These are phyloP conservation scores for Mucor indicus DNA, from an alignment of 371 early-diverging fungal genomes.

Conservation along the genomic window DNA sequence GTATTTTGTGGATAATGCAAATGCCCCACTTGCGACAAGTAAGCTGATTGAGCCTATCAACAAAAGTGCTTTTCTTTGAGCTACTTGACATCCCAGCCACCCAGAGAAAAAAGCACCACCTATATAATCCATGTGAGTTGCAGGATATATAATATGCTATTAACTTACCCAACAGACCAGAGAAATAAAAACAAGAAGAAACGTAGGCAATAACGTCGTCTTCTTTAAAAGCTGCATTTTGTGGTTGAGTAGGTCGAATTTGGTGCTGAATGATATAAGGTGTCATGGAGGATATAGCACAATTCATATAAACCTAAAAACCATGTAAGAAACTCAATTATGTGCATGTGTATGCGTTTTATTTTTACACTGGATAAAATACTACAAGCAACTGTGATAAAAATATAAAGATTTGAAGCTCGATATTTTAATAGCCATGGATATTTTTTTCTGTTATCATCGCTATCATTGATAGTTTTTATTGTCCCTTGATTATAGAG, in stretches of 20 bases:
- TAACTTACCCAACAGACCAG: constrained; percentile 3
- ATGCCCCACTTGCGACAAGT: not conserved
- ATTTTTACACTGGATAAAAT: constrained; percentile 6
- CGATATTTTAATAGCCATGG: constrained; percentile 6
- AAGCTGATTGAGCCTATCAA: constrained; percentile 6
- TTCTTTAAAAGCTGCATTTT: too few relatives aligned
- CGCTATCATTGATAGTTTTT: not conserved
- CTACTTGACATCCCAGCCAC: constrained; percentile 4
- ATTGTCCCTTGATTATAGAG: constrained; percentile 4
- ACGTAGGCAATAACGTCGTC: not conserved
- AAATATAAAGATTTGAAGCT: constrained; percentile 9
- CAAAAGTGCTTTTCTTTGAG: constrained; percentile 3
- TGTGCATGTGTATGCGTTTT: not conserved
- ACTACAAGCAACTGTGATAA: not conserved
- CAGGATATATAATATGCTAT: not conserved
- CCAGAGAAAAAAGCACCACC: constrained; percentile 7
- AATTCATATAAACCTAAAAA: constrained; percentile 6
- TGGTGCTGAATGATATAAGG: constrained; percentile 5
- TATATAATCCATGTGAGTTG: not conserved
- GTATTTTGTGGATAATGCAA: constrained; percentile 5
- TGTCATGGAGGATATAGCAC: not conserved
- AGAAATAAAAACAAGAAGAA: constrained; percentile 2
- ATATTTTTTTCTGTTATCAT: not conserved
- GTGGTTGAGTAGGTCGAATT: not conserved
- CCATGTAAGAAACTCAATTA: not conserved